phyloP scores from a whole-genome alignment of 2,329 filamentous ascomycete genomes.

The Hymenotorrendiella dingleyae region DNA sequence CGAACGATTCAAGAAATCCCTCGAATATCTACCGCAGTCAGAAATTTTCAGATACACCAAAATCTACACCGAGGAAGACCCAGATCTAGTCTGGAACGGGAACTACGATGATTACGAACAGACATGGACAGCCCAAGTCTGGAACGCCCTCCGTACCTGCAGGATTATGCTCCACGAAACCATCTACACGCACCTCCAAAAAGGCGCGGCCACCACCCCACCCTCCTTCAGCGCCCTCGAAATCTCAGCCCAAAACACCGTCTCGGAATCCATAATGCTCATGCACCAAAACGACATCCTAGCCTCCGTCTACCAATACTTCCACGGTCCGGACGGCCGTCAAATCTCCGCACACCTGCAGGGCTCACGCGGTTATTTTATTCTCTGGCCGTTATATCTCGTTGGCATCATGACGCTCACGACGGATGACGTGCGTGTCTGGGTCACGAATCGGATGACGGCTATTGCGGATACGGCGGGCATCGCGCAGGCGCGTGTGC shows the following conservation, averaged over 20 bases:
- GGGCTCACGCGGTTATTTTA: conserved; percentile 17
- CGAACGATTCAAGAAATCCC: conserved; percentile 11
- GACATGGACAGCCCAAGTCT: conserved; percentile 24
- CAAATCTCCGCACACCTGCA: conserved; percentile 2
- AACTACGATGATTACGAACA: conserved; percentile 26
- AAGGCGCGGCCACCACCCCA: conserved; percentile 1
- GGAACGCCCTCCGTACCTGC: conserved; percentile 23
- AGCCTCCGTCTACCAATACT: conserved; percentile 24
- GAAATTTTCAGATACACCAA: conserved; percentile 19
- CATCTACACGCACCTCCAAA: conserved; percentile 17
- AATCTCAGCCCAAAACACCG: conserved; percentile 4
- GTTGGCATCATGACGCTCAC: conserved; percentile 20
- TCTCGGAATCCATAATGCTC: conserved; percentile 12
- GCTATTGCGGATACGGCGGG: conserved; percentile 16
- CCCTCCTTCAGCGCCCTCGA: conserved; percentile 14
- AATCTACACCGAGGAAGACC: conserved; percentile 19
- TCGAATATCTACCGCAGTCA: conserved; percentile 11
- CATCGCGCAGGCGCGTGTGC: conserved; percentile 20
- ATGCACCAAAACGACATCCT: conserved; percentile 22
- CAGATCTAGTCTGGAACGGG: conserved; percentile 24
- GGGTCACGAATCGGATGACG: conserved; percentile 16
- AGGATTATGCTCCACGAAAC: conserved; percentile 24
- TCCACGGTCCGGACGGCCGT: not conserved
- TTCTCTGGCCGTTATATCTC: conserved; percentile 25
- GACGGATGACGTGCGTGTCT: conserved; percentile 15